A percentile compares a stretch with the other conserved stretches of the same genome.
Evolutionary conservation across 768 basidiomycete genomes (phyloP).

Genomic region (Kockovaella imperatae): DNA sequence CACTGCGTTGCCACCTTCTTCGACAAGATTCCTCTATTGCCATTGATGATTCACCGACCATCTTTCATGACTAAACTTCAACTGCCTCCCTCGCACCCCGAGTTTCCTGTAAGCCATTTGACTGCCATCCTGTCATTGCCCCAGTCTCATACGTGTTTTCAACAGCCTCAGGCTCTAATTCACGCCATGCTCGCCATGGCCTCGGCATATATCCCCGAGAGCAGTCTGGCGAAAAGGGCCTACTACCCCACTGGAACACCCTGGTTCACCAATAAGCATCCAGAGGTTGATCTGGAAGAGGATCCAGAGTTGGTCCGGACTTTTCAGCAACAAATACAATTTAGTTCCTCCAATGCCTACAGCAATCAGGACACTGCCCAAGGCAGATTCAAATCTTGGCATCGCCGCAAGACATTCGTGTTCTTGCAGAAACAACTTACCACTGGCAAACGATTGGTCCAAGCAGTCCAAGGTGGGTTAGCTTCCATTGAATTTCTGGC

Average conservation of each 20-base stretch:
- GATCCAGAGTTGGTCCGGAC: not conserved
- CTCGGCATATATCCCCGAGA: conserved; percentile 19
- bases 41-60: conserved; percentile 26
- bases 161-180: conserved; percentile 18
- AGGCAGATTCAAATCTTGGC: conserved; percentile 30
- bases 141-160: not conserved
- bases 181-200: conserved; percentile 33
- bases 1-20: conserved; percentile 28
- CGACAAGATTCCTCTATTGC: conserved; percentile 26
- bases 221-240: conserved; percentile 10
- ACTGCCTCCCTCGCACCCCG: conserved; percentile 25
- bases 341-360: too few relatives aligned
- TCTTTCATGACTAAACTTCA: conserved; percentile 18
- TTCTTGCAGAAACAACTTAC: conserved; percentile 13
- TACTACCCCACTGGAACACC: conserved; percentile 32
- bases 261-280: conserved; percentile 16
- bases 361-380: too few relatives aligned
- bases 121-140: not conserved
- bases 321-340: too few relatives aligned
- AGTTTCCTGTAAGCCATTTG: conserved; percentile 25
- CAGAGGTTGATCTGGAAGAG: conserved; percentile 15
- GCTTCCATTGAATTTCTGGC: not conserved
- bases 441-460: conserved; percentile 21
- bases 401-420: conserved; percentile 28
- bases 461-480: conserved; percentile 20